These are phyloP conservation scores for Colletotrichum orchidophilum DNA, from an alignment of 2,329 filamentous ascomycete genomes.

Conservation along the genomic window DNA sequence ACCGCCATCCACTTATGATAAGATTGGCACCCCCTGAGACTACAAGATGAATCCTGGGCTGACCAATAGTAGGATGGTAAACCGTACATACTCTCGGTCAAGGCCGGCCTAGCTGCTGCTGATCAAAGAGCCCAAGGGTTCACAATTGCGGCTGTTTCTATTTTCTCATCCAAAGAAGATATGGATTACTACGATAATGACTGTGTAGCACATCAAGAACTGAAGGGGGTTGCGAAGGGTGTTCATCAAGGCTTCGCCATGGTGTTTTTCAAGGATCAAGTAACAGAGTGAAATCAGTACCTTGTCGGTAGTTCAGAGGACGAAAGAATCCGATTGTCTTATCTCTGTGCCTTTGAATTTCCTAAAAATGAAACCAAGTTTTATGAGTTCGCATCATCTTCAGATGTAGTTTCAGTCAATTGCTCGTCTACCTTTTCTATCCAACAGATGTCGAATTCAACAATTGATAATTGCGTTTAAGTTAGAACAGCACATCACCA, in stretches of 20 bases:
- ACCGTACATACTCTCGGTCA: slow-evolving; percentile 64
- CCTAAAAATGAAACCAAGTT: no score
- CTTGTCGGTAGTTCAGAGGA: neutral
- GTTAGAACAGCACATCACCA: no score
- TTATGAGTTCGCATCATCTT: no score
- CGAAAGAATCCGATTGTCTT: no score
- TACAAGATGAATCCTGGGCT: neutral
- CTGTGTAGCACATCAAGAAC: slow-evolving; percentile 43
- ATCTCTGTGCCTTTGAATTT: no score
- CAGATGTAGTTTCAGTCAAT: no score
- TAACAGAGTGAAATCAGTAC: neutral
- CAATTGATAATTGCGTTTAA: no score
- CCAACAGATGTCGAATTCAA: no score
- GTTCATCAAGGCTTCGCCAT: slow-evolving; percentile 55
- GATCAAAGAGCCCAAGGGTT: slow-evolving; percentile 68
- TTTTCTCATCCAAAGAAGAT: slow-evolving; percentile 65
- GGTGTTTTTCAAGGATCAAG: slow-evolving; percentile 55
- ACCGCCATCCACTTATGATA: neutral
- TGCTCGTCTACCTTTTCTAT: no score
- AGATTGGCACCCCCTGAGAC: neutral
- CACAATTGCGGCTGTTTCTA: slow-evolving; percentile 64
- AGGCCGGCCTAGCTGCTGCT: slow-evolving; percentile 58
- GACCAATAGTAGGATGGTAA: slow-evolving; percentile 61
- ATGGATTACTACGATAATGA: slow-evolving; percentile 69
- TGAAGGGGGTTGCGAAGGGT: slow-evolving; percentile 43